Percentiles rank a stretch among this genome's conserved stretches.
Evolutionary conservation across 805 yeast genomes (phyloP).

Genomic region (Lachancea meyersii): DNA sequence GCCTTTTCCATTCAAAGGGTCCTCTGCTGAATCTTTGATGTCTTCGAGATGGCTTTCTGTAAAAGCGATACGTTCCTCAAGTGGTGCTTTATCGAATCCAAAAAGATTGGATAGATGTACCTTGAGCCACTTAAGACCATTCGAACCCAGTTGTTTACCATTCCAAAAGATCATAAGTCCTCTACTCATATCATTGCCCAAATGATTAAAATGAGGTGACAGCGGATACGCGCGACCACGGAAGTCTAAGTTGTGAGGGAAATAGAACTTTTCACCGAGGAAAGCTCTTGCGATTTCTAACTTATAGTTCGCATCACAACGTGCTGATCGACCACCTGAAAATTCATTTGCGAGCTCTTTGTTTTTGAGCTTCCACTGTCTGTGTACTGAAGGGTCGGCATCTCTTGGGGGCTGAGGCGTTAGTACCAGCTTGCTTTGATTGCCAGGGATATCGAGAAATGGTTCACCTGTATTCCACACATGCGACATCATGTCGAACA

Average conservation of each 20-base stretch:
- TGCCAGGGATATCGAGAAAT: constrained; percentile 68
- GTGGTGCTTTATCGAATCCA: constrained; percentile 69
- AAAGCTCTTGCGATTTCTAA: constrained; percentile 93
- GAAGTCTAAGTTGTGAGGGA: constrained; percentile 77
- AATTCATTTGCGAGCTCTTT: constrained; percentile 53
- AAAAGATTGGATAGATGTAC: constrained; percentile 67
- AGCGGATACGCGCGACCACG: constrained; percentile 82
- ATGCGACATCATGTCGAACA: constrained; percentile 62
- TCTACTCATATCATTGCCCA: constrained; percentile 74
- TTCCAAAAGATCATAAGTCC: constrained; percentile 70
- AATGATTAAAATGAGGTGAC: constrained; percentile 73
- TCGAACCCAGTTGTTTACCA: constrained; percentile 58
- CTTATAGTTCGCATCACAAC: constrained; percentile 92
- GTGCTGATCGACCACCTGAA: constrained; percentile 67
- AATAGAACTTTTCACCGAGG: constrained; percentile 68
- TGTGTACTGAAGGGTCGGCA: constrained; percentile 65
- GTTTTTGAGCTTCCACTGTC: constrained; percentile 61
- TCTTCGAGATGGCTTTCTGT: constrained; percentile 52
- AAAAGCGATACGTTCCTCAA: constrained; percentile 55
- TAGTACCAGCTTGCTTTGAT: constrained; percentile 39
- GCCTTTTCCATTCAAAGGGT: constrained; percentile 51
- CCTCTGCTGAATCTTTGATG: constrained; percentile 50
- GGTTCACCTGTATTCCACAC: constrained; percentile 84
- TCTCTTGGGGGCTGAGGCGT: constrained; percentile 56
- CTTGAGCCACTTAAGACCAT: constrained; percentile 68